Evolutionary conservation across 345 rosid genomes (phyloP).

Genomic region (Mercurialis annua): DNA sequence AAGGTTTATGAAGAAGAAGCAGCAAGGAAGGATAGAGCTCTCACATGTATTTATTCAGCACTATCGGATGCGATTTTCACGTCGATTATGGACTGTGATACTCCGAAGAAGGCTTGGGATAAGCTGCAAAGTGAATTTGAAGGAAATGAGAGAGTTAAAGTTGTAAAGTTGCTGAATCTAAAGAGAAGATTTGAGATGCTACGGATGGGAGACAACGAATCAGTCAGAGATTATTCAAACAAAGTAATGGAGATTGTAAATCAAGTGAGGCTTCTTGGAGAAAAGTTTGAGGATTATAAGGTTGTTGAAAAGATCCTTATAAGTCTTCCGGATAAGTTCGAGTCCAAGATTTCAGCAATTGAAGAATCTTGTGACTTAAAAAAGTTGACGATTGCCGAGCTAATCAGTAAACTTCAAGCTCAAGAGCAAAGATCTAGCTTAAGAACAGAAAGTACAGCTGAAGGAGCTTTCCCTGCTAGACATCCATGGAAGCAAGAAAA

Average conservation of each 20-base stretch:
- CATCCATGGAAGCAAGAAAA: background rate
- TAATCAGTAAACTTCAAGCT: background rate
- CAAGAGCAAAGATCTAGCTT: background rate
- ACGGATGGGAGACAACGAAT: background rate
- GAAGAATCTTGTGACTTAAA: background rate
- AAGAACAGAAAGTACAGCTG: background rate
- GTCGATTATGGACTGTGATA: background rate
- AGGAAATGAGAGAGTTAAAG: background rate
- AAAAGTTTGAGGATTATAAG: too few species aligned
- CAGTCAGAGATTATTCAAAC: background rate
- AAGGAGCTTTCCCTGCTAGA: background rate
- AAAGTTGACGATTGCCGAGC: background rate
- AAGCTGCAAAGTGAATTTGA: background rate
- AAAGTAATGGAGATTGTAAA: background rate
- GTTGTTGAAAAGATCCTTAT: background rate
- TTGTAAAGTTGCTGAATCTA: too few species aligned
- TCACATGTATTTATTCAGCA: background rate
- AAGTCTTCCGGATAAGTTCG: background rate
- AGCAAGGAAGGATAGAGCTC: background rate
- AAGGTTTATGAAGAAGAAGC: background rate
- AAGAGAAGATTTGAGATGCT: background rate
- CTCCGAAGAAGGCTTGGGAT: background rate
- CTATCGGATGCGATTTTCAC: background rate
- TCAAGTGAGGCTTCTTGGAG: background rate
- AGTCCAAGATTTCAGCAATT: background rate